Percentiles rank a stretch among this genome's conserved stretches.
Conservation (phyloP, 1,284 basidiomycete species). For the Fomitopsis schrenkii region DNA sequence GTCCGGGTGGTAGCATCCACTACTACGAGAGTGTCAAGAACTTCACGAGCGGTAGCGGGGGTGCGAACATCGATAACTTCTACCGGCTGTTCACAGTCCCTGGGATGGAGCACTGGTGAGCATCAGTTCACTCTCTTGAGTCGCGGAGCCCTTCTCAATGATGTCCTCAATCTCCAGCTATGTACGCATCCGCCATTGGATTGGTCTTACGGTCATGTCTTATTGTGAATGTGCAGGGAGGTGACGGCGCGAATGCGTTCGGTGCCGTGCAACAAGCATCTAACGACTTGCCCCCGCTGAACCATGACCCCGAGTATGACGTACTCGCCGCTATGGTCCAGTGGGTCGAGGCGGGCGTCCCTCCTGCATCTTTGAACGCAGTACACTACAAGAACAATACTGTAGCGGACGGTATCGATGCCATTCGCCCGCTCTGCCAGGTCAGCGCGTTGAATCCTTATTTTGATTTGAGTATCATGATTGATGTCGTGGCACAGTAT, state of each 20-base stretch:
- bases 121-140: too few relatives aligned
- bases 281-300: conserved; percentile 9
- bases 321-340: conserved; percentile 32
- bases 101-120: conserved; percentile 37
- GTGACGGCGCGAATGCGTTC: conserved; percentile 17
- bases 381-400: conserved; percentile 15
- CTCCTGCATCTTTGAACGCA: conserved; percentile 28
- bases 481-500: not conserved
- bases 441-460: conserved; percentile 2
- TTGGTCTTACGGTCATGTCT: not conserved
- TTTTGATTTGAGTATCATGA: too few relatives aligned
- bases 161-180: not conserved
- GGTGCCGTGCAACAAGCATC: conserved; percentile 12
- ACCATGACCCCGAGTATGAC: conserved; percentile 24
- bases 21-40: conserved; percentile 32
- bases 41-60: conserved; percentile 19
- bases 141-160: not conserved
- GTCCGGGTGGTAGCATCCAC: conserved; percentile 30
- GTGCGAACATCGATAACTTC: conserved; percentile 26
- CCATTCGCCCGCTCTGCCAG: conserved; percentile 18
- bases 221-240: conserved; percentile 9
- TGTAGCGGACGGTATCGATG: conserved; percentile 12
- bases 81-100: conserved; percentile 39
- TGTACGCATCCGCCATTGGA: not conserved
- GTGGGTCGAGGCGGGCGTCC: conserved; percentile 35